A percentile compares a stretch with the other conserved stretches of the same genome.
phyloP scores from a whole-genome alignment of 805 yeast species.

The Barnettozyma californica region DNA sequence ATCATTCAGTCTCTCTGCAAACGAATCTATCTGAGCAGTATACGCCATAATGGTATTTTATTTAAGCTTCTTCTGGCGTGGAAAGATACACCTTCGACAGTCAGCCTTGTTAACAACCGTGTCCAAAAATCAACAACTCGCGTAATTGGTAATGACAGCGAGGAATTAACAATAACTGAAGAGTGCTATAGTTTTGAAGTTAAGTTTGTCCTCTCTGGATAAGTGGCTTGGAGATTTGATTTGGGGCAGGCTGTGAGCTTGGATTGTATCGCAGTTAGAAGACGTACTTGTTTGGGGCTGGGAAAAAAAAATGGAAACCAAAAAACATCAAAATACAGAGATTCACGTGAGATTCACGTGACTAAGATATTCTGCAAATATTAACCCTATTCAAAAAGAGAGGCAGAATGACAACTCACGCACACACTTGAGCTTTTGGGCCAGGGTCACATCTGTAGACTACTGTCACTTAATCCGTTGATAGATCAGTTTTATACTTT shows the following conservation, averaged over 20 bases:
- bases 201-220: neutral
- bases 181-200: neutral
- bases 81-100: neutral
- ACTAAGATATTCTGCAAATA: too few species aligned
- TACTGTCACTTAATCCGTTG: too few species aligned
- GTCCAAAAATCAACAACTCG: neutral
- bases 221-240: neutral
- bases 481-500: too few species aligned
- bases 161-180: neutral
- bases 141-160: neutral
- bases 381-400: too few species aligned
- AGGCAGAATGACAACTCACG: too few species aligned
- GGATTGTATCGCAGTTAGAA: neutral
- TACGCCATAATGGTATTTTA: conserved; percentile 27
- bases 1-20: conserved; percentile 55
- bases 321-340: neutral
- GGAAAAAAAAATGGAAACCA: neutral
- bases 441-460: too few species aligned
- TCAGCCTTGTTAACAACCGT: neutral
- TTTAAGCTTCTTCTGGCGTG: neutral
- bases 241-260: neutral
- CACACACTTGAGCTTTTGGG: too few species aligned
- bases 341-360: neutral
- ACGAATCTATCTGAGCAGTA: conserved; percentile 54
- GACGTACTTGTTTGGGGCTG: neutral